Evolutionary conservation across 371 early-diverging fungal species (phyloP), one percentile per base, ranked within the genome.

Genomic region (Lichtheimia corymbifera): DNA sequence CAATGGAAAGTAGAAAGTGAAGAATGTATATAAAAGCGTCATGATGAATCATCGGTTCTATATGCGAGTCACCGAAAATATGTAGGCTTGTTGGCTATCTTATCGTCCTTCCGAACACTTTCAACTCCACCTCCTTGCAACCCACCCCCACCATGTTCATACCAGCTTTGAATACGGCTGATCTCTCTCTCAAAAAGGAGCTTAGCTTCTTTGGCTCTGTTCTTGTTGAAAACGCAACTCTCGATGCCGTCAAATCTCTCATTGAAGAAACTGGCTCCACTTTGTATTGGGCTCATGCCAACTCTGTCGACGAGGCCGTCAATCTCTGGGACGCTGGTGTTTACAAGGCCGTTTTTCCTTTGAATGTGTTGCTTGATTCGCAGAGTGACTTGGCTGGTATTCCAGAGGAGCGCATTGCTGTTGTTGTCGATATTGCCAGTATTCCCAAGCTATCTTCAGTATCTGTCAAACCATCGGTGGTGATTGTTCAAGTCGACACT

Each of bases 261-360:
- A 69, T 84, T 43, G 66, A 65, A 50, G 70, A 74, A 40, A 81
- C 74, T 12, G 71, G 70, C 11, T 66, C 79, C n/a, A 71, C 82
- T n/a, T 68, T 76, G 25, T 84, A 77, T 68, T 86, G 86, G 86
- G 74, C 80, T 22, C 68, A 69, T 42, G 83, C 83, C 44, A 61
- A 55, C 25, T 64, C 68, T 28, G 66, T 77, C 27, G 86, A 87
- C 35, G 67, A 82, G 57, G 85, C 85, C 58, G 70, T 82, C 52
- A 59, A 70, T 18, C 66, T 84, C 24, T 80, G 88, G 67, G 85
- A 88, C 42, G 75, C 77, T n/a, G 88, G 90, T 59, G 78, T 85
- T 11, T 69, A 80, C 59, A 84, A 85, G 65, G 79, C 84, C 24
- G 70, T 88, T 25, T 71, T 89, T 18, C 68, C 77, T 47, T 62